phyloP scores from a whole-genome alignment of 768 basidiomycete species.

The Austroboletus eburneus region DNA sequence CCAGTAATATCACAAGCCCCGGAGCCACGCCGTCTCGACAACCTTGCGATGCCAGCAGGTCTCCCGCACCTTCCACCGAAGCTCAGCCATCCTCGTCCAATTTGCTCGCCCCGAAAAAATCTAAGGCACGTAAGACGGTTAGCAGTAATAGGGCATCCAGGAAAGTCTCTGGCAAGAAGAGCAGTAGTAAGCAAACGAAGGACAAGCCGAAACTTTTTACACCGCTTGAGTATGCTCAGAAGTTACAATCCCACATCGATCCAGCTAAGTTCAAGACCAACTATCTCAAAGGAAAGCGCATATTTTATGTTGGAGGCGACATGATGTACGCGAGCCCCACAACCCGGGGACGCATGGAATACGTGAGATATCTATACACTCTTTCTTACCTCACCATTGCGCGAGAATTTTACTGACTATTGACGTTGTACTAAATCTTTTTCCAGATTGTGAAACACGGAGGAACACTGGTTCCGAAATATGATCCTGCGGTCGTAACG shows the following conservation, averaged over 20 bases:
- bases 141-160: slow-evolving; percentile 15
- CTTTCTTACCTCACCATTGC: not conserved
- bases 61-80: not conserved
- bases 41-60: not conserved
- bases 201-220: slow-evolving; percentile 41
- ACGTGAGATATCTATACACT: slow-evolving; percentile 41
- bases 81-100: slow-evolving; percentile 1
- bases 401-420: not conserved
- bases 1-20: slow-evolving; percentile 23
- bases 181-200: slow-evolving; percentile 31
- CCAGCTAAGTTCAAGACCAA: slow-evolving; percentile 17
- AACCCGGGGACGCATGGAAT: slow-evolving; percentile 56
- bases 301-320: slow-evolving; percentile 61
- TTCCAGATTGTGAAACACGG: slow-evolving; percentile 60
- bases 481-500: slow-evolving; percentile 53
- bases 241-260: slow-evolving; percentile 35
- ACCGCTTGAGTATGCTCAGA: slow-evolving; percentile 52
- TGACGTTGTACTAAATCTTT: slow-evolving; percentile 2
- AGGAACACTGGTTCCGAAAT: slow-evolving; percentile 55
- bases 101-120: not conserved
- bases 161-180: slow-evolving; percentile 1
- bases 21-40: slow-evolving; percentile 1
- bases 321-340: slow-evolving; percentile 44
- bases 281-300: slow-evolving; percentile 49
- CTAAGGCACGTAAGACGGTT: slow-evolving; percentile 19